Percentiles rank a stretch among this genome's conserved stretches.
These are phyloP conservation scores for Tricholoma flavovirens DNA, from an alignment of 768 basidiomycete species.

Conservation along the genomic window DNA sequence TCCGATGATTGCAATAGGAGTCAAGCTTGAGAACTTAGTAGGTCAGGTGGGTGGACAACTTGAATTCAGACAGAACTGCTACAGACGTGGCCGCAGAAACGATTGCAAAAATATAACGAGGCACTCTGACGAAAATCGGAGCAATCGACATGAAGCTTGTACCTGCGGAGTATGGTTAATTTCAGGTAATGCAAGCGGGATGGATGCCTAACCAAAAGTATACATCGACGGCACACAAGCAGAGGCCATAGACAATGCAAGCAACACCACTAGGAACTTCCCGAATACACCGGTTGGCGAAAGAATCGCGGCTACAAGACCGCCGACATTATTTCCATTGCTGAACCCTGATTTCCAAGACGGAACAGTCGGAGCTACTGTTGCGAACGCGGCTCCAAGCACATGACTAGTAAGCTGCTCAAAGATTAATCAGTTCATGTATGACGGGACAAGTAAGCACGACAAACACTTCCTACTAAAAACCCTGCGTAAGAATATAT, in stretches of 20 bases:
- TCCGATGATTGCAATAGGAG: slow-evolving; percentile 69
- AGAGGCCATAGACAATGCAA: slow-evolving; percentile 69
- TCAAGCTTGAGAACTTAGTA: slow-evolving; percentile 41
- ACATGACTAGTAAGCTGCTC: slow-evolving; percentile 37
- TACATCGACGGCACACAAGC: slow-evolving; percentile 79
- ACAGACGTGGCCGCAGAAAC: slow-evolving; percentile 63
- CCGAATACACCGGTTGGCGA: slow-evolving; percentile 59
- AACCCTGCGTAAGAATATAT: slow-evolving; percentile 62
- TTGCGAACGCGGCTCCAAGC: slow-evolving; percentile 64
- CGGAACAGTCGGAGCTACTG: slow-evolving; percentile 49
- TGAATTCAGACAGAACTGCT: neutral
- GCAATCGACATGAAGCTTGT: slow-evolving; percentile 63
- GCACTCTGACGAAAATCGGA: slow-evolving; percentile 48
- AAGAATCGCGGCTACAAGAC: slow-evolving; percentile 57
- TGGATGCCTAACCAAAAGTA: slow-evolving; percentile 42
- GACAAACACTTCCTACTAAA: slow-evolving; percentile 50
- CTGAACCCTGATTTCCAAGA: slow-evolving; percentile 53
- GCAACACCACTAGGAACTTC: slow-evolving; percentile 64
- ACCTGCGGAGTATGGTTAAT: slow-evolving; percentile 17
- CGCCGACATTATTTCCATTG: slow-evolving; percentile 50
- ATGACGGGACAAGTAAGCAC: neutral
- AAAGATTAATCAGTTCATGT: slow-evolving; percentile 17
- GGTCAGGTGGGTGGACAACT: neutral
- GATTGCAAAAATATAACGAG: slow-evolving; percentile 64
- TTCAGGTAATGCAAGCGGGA: neutral